Conservation (phyloP, 371 early-diverging fungal genomes). For the Basidiobolus meristosporus region DNA sequence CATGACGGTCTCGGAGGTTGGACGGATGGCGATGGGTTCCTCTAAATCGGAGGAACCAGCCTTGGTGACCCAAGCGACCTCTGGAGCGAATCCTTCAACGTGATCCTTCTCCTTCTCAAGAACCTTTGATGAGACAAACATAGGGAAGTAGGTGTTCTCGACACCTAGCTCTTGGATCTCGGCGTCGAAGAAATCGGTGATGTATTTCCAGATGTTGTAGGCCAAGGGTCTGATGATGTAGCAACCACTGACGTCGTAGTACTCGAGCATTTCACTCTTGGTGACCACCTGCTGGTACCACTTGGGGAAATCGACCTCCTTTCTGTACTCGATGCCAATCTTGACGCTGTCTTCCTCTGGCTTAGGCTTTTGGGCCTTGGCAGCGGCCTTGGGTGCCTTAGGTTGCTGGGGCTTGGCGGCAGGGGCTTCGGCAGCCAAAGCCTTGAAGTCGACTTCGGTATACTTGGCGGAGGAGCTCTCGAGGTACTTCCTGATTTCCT, state of each 20-base stretch:
- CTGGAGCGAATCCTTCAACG: slow-evolving; percentile 98
- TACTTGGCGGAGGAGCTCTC: slow-evolving; percentile 13
- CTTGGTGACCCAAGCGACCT: slow-evolving; percentile 99
- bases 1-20: slow-evolving; percentile 99
- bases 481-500: slow-evolving; percentile 21
- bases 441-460: slow-evolving; percentile 19
- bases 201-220: slow-evolving; percentile 95
- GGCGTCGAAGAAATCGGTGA: slow-evolving; percentile 84
- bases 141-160: slow-evolving; percentile 98
- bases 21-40: slow-evolving; percentile 98
- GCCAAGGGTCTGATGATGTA: slow-evolving; percentile 98
- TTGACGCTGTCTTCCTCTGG: slow-evolving; percentile 6
- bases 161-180: slow-evolving; percentile 89
- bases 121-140: slow-evolving; percentile 90
- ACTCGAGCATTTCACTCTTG: slow-evolving; percentile 96
- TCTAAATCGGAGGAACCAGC: slow-evolving; percentile 89
- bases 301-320: slow-evolving; percentile 81
- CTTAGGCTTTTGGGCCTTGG: neutral
- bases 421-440: slow-evolving; percentile 17
- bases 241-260: slow-evolving; percentile 99
- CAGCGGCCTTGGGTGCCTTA: slow-evolving; percentile 2
- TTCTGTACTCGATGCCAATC: slow-evolving; percentile 87
- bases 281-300: slow-evolving; percentile 92
- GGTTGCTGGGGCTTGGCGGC: slow-evolving; percentile 10
- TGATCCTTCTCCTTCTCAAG: slow-evolving; percentile 98